Percentiles rank a stretch among this genome's conserved stretches.
These are phyloP conservation scores for Polytrichum formosum DNA, from an alignment of 225 moss, liverwort and hornwort species.

Conservation along the genomic window DNA sequence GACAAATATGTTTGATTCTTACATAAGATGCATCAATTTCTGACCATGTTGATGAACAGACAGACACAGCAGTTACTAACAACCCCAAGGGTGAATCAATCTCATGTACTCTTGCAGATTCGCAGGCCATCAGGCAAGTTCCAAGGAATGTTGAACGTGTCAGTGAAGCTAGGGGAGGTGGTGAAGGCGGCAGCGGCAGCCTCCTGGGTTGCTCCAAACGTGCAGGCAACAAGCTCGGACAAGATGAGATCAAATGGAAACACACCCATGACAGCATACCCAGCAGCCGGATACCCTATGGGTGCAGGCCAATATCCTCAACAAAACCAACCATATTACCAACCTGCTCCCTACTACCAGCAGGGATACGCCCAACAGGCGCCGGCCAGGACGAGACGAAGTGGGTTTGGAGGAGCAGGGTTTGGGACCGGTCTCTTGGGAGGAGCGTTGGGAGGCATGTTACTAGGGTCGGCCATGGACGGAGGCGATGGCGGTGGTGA, in stretches of 20 bases:
- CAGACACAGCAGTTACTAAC: too few relatives aligned
- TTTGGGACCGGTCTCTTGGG: slow-evolving; percentile 8
- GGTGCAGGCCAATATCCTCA: background rate
- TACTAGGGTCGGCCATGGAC: background rate
- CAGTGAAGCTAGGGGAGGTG: slow-evolving; percentile 27
- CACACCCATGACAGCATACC: background rate
- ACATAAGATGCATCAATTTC: background rate
- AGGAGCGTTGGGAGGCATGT: slow-evolving; percentile 5
- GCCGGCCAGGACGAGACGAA: background rate
- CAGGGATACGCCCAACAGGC: background rate
- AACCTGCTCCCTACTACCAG: background rate
- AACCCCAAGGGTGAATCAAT: background rate
- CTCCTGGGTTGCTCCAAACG: background rate
- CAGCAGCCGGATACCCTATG: background rate
- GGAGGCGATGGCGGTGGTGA: background rate
- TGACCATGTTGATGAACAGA: background rate
- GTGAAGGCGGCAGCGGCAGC: background rate
- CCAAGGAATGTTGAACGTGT: slow-evolving; percentile 29
- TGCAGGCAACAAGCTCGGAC: background rate
- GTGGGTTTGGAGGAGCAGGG: background rate
- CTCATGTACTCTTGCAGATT: slow-evolving; percentile 17
- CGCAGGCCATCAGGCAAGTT: slow-evolving; percentile 33
- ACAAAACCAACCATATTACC: background rate
- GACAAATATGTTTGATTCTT: too few relatives aligned
- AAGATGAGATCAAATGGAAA: background rate